Conservation (phyloP, 345 rosid genomes). For the Litchi chinensis region DNA sequence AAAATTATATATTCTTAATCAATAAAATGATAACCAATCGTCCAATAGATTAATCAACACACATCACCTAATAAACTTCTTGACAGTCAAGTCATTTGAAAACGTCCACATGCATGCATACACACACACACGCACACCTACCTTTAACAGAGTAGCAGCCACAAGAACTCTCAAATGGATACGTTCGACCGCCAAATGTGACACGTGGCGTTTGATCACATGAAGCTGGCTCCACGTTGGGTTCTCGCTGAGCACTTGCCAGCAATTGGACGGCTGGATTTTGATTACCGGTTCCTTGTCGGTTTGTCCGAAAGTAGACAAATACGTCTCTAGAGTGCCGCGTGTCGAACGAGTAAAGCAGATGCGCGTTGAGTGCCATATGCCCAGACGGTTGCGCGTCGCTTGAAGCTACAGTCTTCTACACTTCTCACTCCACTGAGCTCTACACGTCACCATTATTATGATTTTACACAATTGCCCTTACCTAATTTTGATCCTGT, state of each 20-base stretch:
- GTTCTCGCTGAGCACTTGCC: neutral
- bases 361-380: constrained; percentile 40
- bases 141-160: constrained; percentile 8
- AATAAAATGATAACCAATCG: too few species aligned
- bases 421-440: neutral
- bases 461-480: constrained; percentile 19
- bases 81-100: neutral
- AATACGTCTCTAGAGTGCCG: neutral
- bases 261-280: constrained; percentile 31
- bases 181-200: neutral
- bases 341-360: constrained; percentile 10
- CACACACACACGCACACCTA: too few species aligned
- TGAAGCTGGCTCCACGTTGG: constrained; percentile 30
- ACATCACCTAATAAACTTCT: neutral
- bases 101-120: neutral
- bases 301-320: constrained; percentile 18
- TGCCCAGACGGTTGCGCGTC: constrained; percentile 36
- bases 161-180: constrained; percentile 4
- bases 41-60: neutral
- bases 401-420: constrained; percentile 23
- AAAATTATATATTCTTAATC: too few species aligned
- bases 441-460: neutral
- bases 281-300: constrained; percentile 25
- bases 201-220: neutral
- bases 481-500: neutral